A percentile compares a stretch with the other conserved stretches of the same genome.
These are phyloP conservation scores for Mrakia gelida DNA, from an alignment of 768 basidiomycete genomes.

Conservation along the genomic window DNA sequence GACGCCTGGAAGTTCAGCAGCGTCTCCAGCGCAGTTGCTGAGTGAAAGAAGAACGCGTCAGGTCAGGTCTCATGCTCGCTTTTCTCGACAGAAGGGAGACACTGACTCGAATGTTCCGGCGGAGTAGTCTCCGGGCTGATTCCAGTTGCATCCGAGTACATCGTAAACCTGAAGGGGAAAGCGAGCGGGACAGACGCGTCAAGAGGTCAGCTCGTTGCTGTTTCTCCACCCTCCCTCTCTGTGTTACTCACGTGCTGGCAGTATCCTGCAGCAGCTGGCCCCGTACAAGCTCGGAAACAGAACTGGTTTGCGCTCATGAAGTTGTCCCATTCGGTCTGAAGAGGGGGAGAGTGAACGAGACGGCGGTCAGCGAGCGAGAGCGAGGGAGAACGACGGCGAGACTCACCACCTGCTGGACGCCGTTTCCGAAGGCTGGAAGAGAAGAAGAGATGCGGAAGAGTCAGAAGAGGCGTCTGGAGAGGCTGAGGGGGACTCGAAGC, in stretches of 20 bases:
- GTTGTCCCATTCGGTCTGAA: conserved; percentile 67
- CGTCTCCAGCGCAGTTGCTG: background rate
- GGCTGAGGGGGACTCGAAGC: too few relatives aligned
- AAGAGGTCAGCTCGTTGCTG: background rate
- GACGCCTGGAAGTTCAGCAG: conserved; percentile 9
- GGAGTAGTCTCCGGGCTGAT: conserved; percentile 48
- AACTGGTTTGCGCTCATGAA: conserved; percentile 39
- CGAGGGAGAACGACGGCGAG: background rate
- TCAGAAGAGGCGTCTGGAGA: background rate
- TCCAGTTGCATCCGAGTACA: conserved; percentile 38
- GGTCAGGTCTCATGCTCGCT: too few relatives aligned
- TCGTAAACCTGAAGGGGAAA: background rate
- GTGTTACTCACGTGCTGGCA: conserved; percentile 63
- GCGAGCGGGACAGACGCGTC: too few relatives aligned
- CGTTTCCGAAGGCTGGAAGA: conserved; percentile 13
- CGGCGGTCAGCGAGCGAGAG: background rate
- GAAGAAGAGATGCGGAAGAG: background rate
- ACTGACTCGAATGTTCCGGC: conserved; percentile 45
- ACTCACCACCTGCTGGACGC: conserved; percentile 4
- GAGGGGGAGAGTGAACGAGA: conserved; percentile 36
- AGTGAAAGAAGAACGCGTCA: background rate
- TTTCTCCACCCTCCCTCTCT: too few relatives aligned
- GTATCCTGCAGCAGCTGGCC: conserved; percentile 49
- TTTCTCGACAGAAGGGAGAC: background rate
- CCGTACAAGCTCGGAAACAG: conserved; percentile 39